Conservation (phyloP, 2,329 filamentous ascomycete genomes). For the Penicillium thymicola region DNA sequence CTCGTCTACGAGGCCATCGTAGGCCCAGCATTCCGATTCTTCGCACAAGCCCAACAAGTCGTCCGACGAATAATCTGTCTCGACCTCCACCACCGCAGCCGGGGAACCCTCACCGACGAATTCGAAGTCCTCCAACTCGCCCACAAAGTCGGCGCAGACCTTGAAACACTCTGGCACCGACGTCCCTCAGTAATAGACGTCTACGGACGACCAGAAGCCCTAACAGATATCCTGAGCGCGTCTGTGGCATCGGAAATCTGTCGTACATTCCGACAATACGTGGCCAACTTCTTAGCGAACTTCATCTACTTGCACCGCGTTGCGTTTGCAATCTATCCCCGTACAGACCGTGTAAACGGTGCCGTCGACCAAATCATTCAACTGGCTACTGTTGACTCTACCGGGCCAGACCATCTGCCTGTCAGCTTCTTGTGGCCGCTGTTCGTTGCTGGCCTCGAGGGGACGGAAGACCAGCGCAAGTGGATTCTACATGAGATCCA, state of each 20-base stretch:
- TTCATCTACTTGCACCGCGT: conserved; percentile 39
- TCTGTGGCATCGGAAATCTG: conserved; percentile 29
- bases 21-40: conserved; percentile 34
- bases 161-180: conserved; percentile 35
- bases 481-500: conserved; percentile 37
- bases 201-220: conserved; percentile 28
- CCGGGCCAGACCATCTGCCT: conserved; percentile 20
- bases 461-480: conserved; percentile 28
- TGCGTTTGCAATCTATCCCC: conserved; percentile 38
- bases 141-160: conserved; percentile 35
- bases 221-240: conserved; percentile 25
- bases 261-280: conserved; percentile 34
- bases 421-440: conserved; percentile 37
- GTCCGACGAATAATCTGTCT: conserved; percentile 35
- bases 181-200: conserved; percentile 33
- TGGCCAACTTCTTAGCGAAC: conserved; percentile 35
- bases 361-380: conserved; percentile 38
- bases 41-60: conserved; percentile 33
- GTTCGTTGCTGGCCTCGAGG: conserved; percentile 35
- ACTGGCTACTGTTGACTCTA: conserved; percentile 30
- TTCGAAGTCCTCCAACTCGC: conserved; percentile 40
- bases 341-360: conserved; percentile 35
- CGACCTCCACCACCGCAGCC: conserved; percentile 38
- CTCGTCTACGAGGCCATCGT: conserved; percentile 33
- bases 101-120: conserved; percentile 38